Evolutionary conservation across 495 filamentous ascomycete genomes (phyloP).

Genomic region (Echria macrotheca): DNA sequence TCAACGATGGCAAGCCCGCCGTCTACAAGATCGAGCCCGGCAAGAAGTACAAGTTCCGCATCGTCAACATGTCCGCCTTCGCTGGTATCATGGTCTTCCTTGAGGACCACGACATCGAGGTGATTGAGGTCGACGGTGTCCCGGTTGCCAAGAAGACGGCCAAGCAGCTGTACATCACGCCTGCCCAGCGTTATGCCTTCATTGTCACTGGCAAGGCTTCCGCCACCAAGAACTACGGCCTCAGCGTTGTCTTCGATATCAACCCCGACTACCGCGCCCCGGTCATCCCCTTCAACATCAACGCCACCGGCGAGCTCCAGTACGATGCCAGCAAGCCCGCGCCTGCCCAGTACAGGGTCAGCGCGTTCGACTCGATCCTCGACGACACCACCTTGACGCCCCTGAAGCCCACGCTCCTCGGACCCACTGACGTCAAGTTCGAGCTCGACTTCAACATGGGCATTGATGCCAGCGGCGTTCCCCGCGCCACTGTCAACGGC

Average conservation of each 20-base stretch:
- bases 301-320: neutral
- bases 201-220: conserved; percentile 54
- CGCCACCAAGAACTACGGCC: conserved; percentile 54
- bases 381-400: conserved; percentile 1
- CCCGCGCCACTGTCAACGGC: conserved; percentile 73
- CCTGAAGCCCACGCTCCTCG: neutral
- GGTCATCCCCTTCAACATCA: neutral
- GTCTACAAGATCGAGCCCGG: conserved; percentile 46
- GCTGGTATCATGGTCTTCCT: conserved; percentile 54
- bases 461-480: conserved; percentile 1
- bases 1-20: conserved; percentile 57
- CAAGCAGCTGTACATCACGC: conserved; percentile 46
- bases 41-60: conserved; percentile 65
- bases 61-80: conserved; percentile 62
- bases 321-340: neutral
- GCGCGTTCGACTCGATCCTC: neutral
- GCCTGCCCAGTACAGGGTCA: neutral
- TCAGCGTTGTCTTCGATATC: conserved; percentile 30
- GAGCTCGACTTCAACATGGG: neutral
- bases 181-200: conserved; percentile 57
- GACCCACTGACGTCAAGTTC: neutral
- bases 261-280: conserved; percentile 3
- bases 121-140: conserved; percentile 48
- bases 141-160: conserved; percentile 45
- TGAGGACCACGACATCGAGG: conserved; percentile 54